Evolutionary conservation across 2,329 filamentous ascomycete species (phyloP).

Genomic region (Cryphonectria japonica): DNA sequence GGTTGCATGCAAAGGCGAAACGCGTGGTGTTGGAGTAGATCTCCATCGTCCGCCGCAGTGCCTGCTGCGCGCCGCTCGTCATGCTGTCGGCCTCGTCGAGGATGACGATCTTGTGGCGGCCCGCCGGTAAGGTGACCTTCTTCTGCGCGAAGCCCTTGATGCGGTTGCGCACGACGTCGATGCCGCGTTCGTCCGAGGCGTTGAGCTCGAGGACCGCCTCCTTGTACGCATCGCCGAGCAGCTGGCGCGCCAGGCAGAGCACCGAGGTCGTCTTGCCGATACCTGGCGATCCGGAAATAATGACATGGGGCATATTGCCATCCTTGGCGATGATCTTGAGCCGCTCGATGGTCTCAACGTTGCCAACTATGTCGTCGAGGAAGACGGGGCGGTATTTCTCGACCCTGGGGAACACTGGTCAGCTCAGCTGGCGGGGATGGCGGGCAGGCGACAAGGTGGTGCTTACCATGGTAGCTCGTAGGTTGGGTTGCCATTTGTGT

Average conservation of each 20-base stretch:
- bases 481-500: slow-evolving; percentile 54
- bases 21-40: slow-evolving; percentile 96
- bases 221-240: slow-evolving; percentile 93
- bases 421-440: slow-evolving; percentile 14
- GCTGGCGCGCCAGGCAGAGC: slow-evolving; percentile 86
- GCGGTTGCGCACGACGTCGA: slow-evolving; percentile 94
- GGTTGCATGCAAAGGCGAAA: slow-evolving; percentile 98
- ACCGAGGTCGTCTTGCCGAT: slow-evolving; percentile 98
- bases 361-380: slow-evolving; percentile 95
- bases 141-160: slow-evolving; percentile 99
- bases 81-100: slow-evolving; percentile 98
- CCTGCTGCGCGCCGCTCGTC: slow-evolving; percentile 96
- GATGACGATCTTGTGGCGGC: slow-evolving; percentile 94
- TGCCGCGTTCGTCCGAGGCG: slow-evolving; percentile 92
- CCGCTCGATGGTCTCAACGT: slow-evolving; percentile 95
- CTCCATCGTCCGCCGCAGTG: slow-evolving; percentile 94
- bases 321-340: slow-evolving; percentile 98
- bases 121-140: slow-evolving; percentile 90
- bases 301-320: slow-evolving; percentile 98
- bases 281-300: slow-evolving; percentile 99
- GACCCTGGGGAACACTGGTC: slow-evolving; percentile 64
- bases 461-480: slow-evolving; percentile 81
- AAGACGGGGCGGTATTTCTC: slow-evolving; percentile 97
- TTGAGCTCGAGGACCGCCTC: slow-evolving; percentile 97
- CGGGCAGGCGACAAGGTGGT: slow-evolving; percentile 22